Evolutionary conservation across 768 basidiomycete species (phyloP).

Genomic region (Phlegmacium glaucopus): DNA sequence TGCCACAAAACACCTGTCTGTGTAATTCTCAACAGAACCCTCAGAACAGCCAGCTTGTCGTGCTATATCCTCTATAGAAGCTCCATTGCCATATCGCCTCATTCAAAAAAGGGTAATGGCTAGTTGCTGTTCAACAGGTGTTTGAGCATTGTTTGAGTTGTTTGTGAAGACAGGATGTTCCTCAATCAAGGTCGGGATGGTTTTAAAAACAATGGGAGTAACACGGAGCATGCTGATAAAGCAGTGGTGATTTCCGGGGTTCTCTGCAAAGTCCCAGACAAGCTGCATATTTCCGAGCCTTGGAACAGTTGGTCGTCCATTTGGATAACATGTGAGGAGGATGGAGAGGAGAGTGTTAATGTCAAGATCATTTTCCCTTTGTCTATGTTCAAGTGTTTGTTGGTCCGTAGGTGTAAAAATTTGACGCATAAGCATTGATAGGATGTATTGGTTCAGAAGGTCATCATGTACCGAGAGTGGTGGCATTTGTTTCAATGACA

Average conservation of each 20-base stretch:
- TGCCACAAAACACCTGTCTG: slow-evolving; percentile 23
- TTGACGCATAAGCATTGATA: no score
- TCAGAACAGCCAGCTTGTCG: slow-evolving; percentile 22
- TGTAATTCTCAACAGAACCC: slow-evolving; percentile 26
- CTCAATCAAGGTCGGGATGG: not conserved
- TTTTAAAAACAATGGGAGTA: slow-evolving; percentile 6
- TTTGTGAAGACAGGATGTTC: slow-evolving; percentile 10
- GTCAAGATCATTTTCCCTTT: no score
- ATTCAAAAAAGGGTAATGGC: not conserved
- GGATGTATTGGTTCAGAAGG: no score
- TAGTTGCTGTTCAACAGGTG: not conserved
- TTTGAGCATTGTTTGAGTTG: slow-evolving; percentile 23
- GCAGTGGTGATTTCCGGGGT: slow-evolving; percentile 7
- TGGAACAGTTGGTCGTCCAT: no score
- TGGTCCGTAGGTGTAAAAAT: no score
- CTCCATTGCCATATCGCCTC: not conserved
- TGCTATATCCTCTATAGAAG: slow-evolving; percentile 24
- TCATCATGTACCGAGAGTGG: no score
- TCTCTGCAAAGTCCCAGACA: slow-evolving; percentile 13
- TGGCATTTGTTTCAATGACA: no score
- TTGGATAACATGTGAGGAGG: no score
- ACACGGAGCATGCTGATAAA: slow-evolving; percentile 13
- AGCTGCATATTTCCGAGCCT: no score
- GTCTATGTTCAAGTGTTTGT: no score
- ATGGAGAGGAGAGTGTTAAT: no score